Evolutionary conservation across 352 stramenopile species (phyloP), one percentile per base, ranked within the genome.

Genomic region (Pythium phragmitis): DNA sequence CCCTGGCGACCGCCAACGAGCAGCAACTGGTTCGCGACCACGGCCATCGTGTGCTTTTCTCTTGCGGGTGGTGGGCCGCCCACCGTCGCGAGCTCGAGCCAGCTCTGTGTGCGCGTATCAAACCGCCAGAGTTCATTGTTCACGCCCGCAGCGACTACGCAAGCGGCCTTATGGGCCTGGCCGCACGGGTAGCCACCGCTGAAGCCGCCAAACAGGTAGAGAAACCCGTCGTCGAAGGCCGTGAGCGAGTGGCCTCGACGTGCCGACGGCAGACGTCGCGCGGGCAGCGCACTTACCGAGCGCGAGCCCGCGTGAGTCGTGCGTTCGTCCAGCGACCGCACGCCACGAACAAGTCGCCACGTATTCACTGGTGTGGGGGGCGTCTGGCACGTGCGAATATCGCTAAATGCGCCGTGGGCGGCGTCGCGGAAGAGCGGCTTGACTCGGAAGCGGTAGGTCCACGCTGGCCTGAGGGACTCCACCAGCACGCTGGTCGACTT

Each of bases 71-170:
- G 81, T 16, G 46, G 19, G 7, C 57, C 34, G 21, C 51, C 60
- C 3, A 54, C 41, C 7, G 41, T 59, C 12, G 57, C 30, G 0
- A 89, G 59, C 45, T 84, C 64, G 48, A 82, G 75, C 83, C 83
- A 92, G 7, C 63, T 76, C 37, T 75, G 71, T 3, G 75, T 85
- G 2, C 68, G 39, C 1, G 79, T 52, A 56, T 92, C 75, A 48
- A 87, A 89, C 8, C 79, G 75, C 83, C 81, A 92, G 2, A 92
- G 73, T 47, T 92, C 81, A 57, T 87, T 89, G n/a, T 69, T 88
- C 16, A 89, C 67, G 1, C 67, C 73, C 14, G 49, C 39, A 17
- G 66, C 53, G 4, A 74, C 43, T 19, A 77, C 45, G 45, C 83
- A 92, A 9, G 71, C 71, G 1, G 66, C 52, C 28, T 82, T 88